A percentile compares a stretch with the other conserved stretches of the same genome.
These are phyloP conservation scores for Phytophthora megakarya DNA, from an alignment of 352 stramenopile genomes.

Conservation along the genomic window DNA sequence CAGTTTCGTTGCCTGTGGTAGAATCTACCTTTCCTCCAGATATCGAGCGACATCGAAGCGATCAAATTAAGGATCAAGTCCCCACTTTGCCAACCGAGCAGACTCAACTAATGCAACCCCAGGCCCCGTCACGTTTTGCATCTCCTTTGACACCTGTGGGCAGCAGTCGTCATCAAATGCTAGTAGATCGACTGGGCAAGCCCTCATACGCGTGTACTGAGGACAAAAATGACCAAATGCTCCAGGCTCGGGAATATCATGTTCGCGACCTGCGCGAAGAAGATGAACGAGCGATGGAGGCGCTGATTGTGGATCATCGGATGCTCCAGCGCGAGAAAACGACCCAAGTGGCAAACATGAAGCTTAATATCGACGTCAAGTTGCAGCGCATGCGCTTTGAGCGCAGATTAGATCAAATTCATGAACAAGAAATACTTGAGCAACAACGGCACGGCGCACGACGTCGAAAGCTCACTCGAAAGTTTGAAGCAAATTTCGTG, in stretches of 20 bases:
- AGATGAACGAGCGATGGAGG: constrained; percentile 64
- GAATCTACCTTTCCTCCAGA: constrained; percentile 23
- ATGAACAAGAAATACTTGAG: constrained; percentile 49
- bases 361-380: constrained; percentile 73
- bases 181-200: constrained; percentile 55
- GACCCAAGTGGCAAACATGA: constrained; percentile 56
- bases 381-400: constrained; percentile 69
- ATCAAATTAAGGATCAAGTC: constrained; percentile 2
- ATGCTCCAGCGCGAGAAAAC: constrained; percentile 69
- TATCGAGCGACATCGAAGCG: constrained; percentile 20
- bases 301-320: constrained; percentile 67
- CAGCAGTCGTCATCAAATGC: constrained; percentile 60
- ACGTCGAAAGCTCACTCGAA: constrained; percentile 47
- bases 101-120: background rate
- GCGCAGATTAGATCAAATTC: constrained; percentile 52
- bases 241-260: constrained; percentile 43
- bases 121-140: background rate
- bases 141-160: constrained; percentile 21
- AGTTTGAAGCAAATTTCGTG: constrained; percentile 60
- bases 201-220: constrained; percentile 37
- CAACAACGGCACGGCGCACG: constrained; percentile 48
- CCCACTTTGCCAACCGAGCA: background rate
- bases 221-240: constrained; percentile 47
- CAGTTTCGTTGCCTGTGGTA: constrained; percentile 28
- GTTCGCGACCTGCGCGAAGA: constrained; percentile 72